Evolutionary conservation across 176 grass and related monocot species (phyloP), one percentile per base, ranked within the genome.

Genomic region (Saccharum spontaneum): DNA sequence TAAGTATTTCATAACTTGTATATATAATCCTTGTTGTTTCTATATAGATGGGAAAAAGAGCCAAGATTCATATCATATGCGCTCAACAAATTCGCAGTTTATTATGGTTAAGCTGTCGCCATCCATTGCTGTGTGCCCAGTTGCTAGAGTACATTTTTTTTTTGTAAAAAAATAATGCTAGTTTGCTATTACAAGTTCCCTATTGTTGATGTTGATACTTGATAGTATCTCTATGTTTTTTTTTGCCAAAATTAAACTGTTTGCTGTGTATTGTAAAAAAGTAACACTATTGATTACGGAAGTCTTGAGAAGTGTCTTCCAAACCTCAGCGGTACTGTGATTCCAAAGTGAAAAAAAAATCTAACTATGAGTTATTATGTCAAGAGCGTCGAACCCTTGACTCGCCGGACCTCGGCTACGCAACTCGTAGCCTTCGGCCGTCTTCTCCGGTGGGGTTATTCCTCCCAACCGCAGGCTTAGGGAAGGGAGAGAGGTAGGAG

Each of bases 1-100:
- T 96, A 96, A 80, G 94, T 79, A 67, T 86, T 86, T 82, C 41
- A 22, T 48, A 54, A 45, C 80, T 76, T 69, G 9, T 80, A 43
- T 67, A 0, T n/a, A 38, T 69, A 39, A 16, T 88, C 18, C 4
- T 75, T 9, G 0, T 14, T 3, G 55, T 14, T 44, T 49, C 36
- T 83, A 4, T 41, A 20, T 16, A 73, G 64, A 82, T 40, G 9
- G 8, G 33, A 63, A 69, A 40, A 33, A 37, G 28, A 44, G 30
- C 12, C 61, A 37, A 37, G 30, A 45, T 65, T 84, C 7, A 74
- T 52, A 30, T 84, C 7, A 74, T 52, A n/a, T 26, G 44, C 81
- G 2, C 34, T 68, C 57, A 85, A 59, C 48, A 77, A 46, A 26
- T 79, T 23, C 44, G 22, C 9, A 37, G 31, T 64, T 85, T n/a